A percentile compares a stretch with the other conserved stretches of the same genome.
Conservation (phyloP, 306 rosid genomes). For the Quercus dentata region DNA sequence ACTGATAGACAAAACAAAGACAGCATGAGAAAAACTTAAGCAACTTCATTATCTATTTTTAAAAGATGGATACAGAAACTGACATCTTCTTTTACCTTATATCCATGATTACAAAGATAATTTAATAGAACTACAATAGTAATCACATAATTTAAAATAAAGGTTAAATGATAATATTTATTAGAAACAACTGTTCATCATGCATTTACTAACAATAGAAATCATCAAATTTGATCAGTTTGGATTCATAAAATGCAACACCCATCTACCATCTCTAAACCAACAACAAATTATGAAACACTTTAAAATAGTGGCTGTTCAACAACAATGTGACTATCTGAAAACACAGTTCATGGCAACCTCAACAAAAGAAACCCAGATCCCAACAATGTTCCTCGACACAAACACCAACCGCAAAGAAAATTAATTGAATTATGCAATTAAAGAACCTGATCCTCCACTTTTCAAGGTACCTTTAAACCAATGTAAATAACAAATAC, state of each 20-base stretch:
- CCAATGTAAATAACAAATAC: slow-evolving; percentile 8
- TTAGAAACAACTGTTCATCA: neutral
- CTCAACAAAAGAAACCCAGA: neutral
- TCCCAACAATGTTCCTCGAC: slow-evolving; percentile 2
- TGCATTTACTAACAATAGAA: neutral
- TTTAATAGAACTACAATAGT: neutral
- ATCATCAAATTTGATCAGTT: neutral
- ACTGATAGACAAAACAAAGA: neutral
- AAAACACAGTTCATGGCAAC: neutral
- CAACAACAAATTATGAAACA: neutral
- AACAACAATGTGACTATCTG: neutral
- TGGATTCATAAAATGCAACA: neutral
- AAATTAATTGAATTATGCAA: slow-evolving; percentile 1
- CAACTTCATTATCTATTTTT: slow-evolving; percentile 6
- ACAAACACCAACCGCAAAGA: slow-evolving; percentile 4
- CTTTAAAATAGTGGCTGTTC: neutral
- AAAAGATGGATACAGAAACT: neutral
- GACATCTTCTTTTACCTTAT: neutral
- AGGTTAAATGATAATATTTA: neutral
- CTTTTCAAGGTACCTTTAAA: slow-evolving; percentile 3
- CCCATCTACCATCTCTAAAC: neutral
- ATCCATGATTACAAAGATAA: neutral
- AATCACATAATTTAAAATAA: neutral
- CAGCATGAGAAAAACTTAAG: neutral
- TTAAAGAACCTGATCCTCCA: neutral